Evolutionary conservation across 2,329 filamentous ascomycete genomes (phyloP).

Genomic region (Colletotrichum somersetense): DNA sequence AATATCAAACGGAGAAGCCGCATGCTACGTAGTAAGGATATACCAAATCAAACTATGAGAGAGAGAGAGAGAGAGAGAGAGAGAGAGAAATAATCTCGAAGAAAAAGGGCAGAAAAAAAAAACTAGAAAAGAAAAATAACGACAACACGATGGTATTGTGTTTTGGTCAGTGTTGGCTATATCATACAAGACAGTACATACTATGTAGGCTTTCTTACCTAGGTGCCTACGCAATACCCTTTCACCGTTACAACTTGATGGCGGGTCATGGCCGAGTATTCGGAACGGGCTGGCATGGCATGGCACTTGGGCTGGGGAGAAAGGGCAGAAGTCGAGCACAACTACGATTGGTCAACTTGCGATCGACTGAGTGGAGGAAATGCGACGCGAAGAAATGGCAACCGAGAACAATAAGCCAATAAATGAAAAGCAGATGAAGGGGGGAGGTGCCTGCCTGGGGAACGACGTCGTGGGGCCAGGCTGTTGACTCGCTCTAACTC

Average conservation of each 20-base stretch:
- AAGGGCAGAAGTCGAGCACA: not conserved
- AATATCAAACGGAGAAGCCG: not conserved
- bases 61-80: no score
- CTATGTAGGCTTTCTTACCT: not conserved
- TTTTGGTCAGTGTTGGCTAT: not conserved
- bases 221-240: not conserved
- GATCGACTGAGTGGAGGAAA: not conserved
- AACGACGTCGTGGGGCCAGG: conserved; percentile 29
- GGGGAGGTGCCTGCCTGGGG: not conserved
- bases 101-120: not conserved
- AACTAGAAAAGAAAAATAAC: not conserved
- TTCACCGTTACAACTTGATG: not conserved
- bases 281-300: conserved; percentile 6
- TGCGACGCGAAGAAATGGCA: conserved; percentile 22
- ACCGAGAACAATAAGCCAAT: conserved; percentile 9
- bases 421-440: not conserved
- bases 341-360: conserved; percentile 21
- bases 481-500: conserved; percentile 37
- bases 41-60: not conserved
- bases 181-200: no score
- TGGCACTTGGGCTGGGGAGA: not conserved
- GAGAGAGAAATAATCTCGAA: not conserved
- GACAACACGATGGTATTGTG: not conserved
- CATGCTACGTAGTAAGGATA: not conserved
- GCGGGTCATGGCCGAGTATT: conserved; percentile 16